Conservation (phyloP, 306 rosid genomes). For the Castanospermum australe region DNA sequence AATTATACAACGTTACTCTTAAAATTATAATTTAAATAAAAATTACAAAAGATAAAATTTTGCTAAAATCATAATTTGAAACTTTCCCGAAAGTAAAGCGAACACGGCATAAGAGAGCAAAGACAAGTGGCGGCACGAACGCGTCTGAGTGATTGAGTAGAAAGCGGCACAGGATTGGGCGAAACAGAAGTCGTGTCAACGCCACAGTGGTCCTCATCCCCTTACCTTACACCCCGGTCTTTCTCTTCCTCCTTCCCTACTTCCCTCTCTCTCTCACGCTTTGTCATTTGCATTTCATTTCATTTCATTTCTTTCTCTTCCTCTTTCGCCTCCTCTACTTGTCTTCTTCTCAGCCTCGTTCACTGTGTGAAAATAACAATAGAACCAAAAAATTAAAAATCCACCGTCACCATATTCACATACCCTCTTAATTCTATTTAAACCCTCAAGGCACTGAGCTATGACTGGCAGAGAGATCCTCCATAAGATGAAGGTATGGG, state of each 20-base stretch:
- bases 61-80: too few species aligned
- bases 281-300: not conserved
- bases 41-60: too few species aligned
- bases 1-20: too few species aligned
- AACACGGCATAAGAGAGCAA: too few species aligned
- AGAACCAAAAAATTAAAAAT: not conserved
- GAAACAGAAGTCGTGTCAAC: slow-evolving; percentile 48
- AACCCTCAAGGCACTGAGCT: not conserved
- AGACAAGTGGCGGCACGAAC: slow-evolving; percentile 19
- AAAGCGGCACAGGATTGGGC: slow-evolving; percentile 37
- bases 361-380: slow-evolving; percentile 2
- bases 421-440: not conserved
- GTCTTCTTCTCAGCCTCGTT: slow-evolving; percentile 4
- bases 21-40: too few species aligned
- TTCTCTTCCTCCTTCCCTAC: not conserved
- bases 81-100: too few species aligned
- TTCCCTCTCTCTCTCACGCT: not conserved
- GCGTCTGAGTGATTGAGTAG: slow-evolving; percentile 32
- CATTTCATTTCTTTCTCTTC: not conserved
- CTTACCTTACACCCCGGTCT: slow-evolving; percentile 28
- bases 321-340: not conserved
- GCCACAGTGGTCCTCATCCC: slow-evolving; percentile 31
- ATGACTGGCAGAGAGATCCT: slow-evolving; percentile 81
- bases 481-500: slow-evolving; percentile 76
- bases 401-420: not conserved